A percentile compares a stretch with the other conserved stretches of the same genome.
Conservation (phyloP, 768 basidiomycete genomes). For the Psilocybe tampanensis region DNA sequence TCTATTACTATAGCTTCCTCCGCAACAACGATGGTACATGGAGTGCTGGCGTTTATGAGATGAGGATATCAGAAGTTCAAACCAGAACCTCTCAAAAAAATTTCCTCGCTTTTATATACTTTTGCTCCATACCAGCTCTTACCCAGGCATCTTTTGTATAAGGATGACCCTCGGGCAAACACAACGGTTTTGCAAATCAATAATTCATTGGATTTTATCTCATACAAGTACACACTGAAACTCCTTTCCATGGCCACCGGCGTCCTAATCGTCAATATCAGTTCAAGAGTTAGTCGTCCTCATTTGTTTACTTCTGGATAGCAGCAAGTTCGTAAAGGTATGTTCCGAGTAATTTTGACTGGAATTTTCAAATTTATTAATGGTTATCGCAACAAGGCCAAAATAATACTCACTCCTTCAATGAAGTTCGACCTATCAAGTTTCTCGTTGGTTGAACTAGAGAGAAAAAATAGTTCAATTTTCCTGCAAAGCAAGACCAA, state of each 20-base stretch:
- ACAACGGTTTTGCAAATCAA: background rate
- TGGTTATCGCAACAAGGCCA: background rate
- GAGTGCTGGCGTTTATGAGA: too few relatives aligned
- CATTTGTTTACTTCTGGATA: conserved; percentile 16
- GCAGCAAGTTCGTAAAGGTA: conserved; percentile 77
- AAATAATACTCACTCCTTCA: conserved; percentile 58
- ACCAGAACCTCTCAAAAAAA: too few relatives aligned
- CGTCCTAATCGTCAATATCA: background rate
- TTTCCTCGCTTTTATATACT: too few relatives aligned
- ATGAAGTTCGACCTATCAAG: conserved; percentile 90
- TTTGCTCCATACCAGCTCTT: too few relatives aligned
- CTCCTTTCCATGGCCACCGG: background rate
- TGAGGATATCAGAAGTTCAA: too few relatives aligned
- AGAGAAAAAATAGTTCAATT: background rate
- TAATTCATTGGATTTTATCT: background rate
- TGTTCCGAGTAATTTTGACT: conserved; percentile 78
- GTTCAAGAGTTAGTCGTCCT: background rate
- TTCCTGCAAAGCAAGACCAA: background rate
- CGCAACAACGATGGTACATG: too few relatives aligned
- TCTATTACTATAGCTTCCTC: too few relatives aligned
- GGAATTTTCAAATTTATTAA: background rate
- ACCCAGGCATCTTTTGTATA: too few relatives aligned
- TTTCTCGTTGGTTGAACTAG: conserved; percentile 93
- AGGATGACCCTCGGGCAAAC: too few relatives aligned
- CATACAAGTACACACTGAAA: background rate